Evolutionary conservation across 202 grass and related monocot species (phyloP), one percentile per base, ranked within the genome.

Genomic region (Digitaria exilis): DNA sequence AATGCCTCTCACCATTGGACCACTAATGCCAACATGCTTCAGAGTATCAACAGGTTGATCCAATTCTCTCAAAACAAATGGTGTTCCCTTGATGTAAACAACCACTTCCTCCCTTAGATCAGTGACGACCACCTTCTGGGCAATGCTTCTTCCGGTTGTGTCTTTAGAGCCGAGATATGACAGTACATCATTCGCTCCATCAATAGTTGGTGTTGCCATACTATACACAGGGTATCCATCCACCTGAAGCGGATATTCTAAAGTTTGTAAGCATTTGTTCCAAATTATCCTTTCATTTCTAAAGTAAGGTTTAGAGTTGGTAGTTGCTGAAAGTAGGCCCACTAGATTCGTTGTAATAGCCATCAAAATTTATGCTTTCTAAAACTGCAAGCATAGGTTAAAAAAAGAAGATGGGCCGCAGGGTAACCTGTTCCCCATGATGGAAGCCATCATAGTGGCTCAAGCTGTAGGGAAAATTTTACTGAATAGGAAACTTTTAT

Each of bases 21-120:
- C 93, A 59, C 92, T 96, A 88, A 98, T 98, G 74, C 96, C 96
- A 90, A 96, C 96, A 98, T 98, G 96, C 87, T 98, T 98, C 59
- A 96, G 91, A 75, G 96, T 98, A 92, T 98, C 93, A 80, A 98
- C 89, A 87, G 96, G 93, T 69, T 93, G 93, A 87, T 98, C 96
- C 78, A 96, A 55, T 77, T 98, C 96, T 90, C 96, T 98, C 80
- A 98, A 92, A 92, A 98, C 96, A 90, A 98, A 98, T 41, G 96
- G 96, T n/a, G 87, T 88, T 21, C 87, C 93, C 71, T 96, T 98
- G 76, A 96, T 90, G 78, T 98, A 98, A 82, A 98, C 91, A 82
- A 98, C 96, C 78, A 92, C 93, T 90, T 98, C 91, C 80, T 98
- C 91, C 85, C 93, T 96, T 74, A 98, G 80, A 87, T 98, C 96